phyloP scores from a whole-genome alignment of 192 early-diverging fungal species.

The Backusella macrospora region DNA sequence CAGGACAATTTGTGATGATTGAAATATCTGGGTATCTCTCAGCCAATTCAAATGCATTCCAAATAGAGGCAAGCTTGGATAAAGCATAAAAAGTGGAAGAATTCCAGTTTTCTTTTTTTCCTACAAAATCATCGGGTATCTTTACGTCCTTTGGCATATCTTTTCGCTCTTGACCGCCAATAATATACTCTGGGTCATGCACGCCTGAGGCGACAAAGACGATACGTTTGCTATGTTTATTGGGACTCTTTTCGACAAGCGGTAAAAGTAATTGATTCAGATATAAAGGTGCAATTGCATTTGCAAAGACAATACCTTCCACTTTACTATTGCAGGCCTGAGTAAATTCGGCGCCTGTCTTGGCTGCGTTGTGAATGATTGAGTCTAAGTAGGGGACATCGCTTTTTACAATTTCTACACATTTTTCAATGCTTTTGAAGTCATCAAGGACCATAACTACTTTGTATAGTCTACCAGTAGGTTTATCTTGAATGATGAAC shows the following conservation, averaged over 20 bases:
- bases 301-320: conserved; percentile 23
- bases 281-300: conserved; percentile 16
- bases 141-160: background rate
- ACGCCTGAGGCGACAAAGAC: conserved; percentile 13
- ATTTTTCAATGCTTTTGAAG: conserved; percentile 11
- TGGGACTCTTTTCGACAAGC: conserved; percentile 7
- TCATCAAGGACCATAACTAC: conserved; percentile 18
- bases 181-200: no score
- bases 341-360: background rate
- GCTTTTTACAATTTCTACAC: conserved; percentile 9
- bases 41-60: conserved; percentile 3
- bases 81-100: conserved; percentile 18
- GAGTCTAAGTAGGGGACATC: conserved; percentile 8
- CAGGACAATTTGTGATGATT: conserved; percentile 16
- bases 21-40: background rate
- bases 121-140: background rate
- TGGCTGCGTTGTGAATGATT: conserved; percentile 13
- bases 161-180: no score
- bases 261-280: conserved; percentile 13
- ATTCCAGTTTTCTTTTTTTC: conserved; percentile 9
- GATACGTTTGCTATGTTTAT: background rate
- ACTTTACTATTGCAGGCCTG: conserved; percentile 15
- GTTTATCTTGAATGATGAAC: background rate
- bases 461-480: background rate
- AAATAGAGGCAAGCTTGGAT: conserved; percentile 19